Base-by-base conservation (phyloP, 805 yeast genomes). In the Cyberlindnera veronae region DNA sequence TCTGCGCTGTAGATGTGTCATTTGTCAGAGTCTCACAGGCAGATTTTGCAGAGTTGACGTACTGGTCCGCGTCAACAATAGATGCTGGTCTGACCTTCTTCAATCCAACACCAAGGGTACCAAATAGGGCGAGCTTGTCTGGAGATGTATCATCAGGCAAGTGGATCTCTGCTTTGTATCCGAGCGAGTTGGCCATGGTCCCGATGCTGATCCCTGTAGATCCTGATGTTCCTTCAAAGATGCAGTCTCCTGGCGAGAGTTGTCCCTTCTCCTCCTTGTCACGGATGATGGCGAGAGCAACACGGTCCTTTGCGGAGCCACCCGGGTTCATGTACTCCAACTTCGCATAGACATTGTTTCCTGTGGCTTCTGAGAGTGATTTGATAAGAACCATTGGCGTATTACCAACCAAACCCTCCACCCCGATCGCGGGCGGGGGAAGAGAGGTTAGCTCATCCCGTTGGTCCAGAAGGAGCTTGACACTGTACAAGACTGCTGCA, bases 181-280 rank as follows among this genome's bases (percentile, higher is more conserved):
- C 99, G 38, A 85, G 60, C 0, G 96, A 84, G 50, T 88, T 79
- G 47, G 95, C 86, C n/a, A 93, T 71, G 62, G 89, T 77, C 0
- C 97, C 96, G 52, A 91, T 74, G 2, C 96, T 86, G 11, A 93
- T 93, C 3, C 99, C 99, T 0, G 99, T 91, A 0, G 97, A 89
- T 0, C 99, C 99, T 10, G 93, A 82, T 0, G 99, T 93, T 7
- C 99, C 99, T 65, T 91, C 99, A 60, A 81, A 89, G 2, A 91
- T 83, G 12, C 79, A 69, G 54, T 87, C 93, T 1, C 85, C 88
- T 38, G 70, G 63, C 5, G 66, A 58, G 29, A 90, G 60, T 6
- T 67, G 55, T 0, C 93, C 93, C 33, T 54, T 36, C 5, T 50
- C 40, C 56, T 87, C 95, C 41, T 84, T 84, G 17, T 77, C 76